Percentiles rank a stretch among this genome's conserved stretches.
Evolutionary conservation across 441 rosid species (phyloP).

Genomic region (Jatropha podagrica): DNA sequence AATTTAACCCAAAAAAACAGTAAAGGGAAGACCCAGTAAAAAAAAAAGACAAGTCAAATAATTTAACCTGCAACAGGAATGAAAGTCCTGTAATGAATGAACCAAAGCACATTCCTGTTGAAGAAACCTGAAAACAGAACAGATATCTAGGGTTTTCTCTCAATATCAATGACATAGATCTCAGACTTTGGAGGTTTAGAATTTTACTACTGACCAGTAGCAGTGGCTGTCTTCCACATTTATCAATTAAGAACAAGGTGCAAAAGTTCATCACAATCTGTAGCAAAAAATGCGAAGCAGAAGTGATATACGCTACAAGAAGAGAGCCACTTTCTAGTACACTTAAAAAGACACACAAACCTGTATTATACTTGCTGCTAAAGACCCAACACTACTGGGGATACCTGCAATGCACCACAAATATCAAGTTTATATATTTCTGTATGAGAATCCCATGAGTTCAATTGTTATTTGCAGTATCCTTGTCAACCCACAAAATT

Average conservation of each 20-base stretch:
- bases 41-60: background rate
- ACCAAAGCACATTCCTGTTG: constrained; percentile 9
- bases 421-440: background rate
- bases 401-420: background rate
- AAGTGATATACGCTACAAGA: too few species aligned
- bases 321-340: background rate
- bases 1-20: too few species aligned
- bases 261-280: constrained; percentile 3
- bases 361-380: background rate
- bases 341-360: background rate
- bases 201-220: constrained; percentile 5
- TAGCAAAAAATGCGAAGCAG: background rate
- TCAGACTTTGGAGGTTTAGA: background rate
- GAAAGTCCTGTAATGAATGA: constrained; percentile 16
- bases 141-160: background rate
- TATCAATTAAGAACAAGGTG: background rate
- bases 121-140: constrained; percentile 2
- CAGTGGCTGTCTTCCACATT: constrained; percentile 10
- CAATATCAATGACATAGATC: background rate
- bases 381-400: background rate
- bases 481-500: background rate
- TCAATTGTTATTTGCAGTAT: background rate
- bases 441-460: background rate
- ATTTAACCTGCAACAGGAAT: constrained; percentile 14
- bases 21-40: background rate